Percentiles rank a stretch among this genome's conserved stretches.
phyloP scores from a whole-genome alignment of 2,329 filamentous ascomycete genomes.

The Myriosclerotinia duriaeana region DNA sequence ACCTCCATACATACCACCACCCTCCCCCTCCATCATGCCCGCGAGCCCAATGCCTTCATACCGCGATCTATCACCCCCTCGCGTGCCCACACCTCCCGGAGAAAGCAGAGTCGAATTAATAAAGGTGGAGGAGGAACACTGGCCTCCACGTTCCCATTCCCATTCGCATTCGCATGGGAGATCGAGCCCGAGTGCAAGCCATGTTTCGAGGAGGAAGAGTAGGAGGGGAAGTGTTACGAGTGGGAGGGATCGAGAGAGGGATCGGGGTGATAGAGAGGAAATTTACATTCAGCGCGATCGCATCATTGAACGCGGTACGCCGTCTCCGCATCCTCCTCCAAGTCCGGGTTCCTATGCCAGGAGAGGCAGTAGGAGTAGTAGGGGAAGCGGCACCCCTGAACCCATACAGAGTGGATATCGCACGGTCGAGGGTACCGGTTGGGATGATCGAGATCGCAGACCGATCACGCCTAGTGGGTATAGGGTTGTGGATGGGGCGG shows the following conservation, averaged over 20 bases:
- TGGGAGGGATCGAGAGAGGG: conserved; percentile 3
- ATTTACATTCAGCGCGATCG: conserved; percentile 15
- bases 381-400: not conserved
- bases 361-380: not conserved
- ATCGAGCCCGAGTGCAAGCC: conserved; percentile 5
- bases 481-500: conserved; percentile 7
- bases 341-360: conserved; percentile 1
- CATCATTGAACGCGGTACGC: conserved; percentile 13
- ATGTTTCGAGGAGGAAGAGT: conserved; percentile 5
- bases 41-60: not conserved
- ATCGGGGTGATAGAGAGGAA: conserved; percentile 1
- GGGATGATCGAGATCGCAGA: not conserved
- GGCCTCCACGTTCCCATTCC: not conserved
- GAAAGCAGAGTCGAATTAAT: conserved; percentile 19
- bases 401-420: not conserved
- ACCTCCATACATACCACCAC: not conserved
- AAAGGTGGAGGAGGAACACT: conserved; percentile 19
- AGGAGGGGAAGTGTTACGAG: not conserved
- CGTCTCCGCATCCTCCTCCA: not conserved
- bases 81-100: conserved; percentile 7
- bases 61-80: conserved; percentile 9
- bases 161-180: not conserved
- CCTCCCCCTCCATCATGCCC: conserved; percentile 4
- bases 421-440: conserved; percentile 9
- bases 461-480: conserved; percentile 7